Conservation (phyloP, 1,284 basidiomycete genomes). For the Cutaneotrichosporon sp. region DNA sequence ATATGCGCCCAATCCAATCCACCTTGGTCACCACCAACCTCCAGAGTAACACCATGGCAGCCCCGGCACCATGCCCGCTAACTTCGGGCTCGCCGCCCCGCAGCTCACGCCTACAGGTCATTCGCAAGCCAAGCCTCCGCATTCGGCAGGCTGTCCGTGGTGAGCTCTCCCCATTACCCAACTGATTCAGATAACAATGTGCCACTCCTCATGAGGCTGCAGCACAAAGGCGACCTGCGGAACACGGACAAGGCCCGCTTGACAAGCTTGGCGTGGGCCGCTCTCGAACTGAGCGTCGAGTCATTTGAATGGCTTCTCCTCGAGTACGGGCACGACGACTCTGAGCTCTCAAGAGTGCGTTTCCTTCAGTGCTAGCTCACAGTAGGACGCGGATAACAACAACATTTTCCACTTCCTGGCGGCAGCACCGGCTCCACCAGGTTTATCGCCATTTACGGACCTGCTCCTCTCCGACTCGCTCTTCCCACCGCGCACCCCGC, state of each 20-base stretch:
- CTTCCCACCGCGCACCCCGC: constrained; percentile 30
- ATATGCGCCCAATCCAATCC: background rate
- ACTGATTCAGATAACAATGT: constrained; percentile 75
- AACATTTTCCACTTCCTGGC: constrained; percentile 85
- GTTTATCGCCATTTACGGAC: constrained; percentile 31
- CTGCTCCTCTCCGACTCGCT: constrained; percentile 30
- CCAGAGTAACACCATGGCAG: background rate
- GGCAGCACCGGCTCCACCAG: constrained; percentile 61
- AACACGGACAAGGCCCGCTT: constrained; percentile 73
- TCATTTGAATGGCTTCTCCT: constrained; percentile 85
- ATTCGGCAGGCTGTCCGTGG: constrained; percentile 48
- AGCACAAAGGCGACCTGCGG: constrained; percentile 74
- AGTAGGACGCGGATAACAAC: constrained; percentile 80
- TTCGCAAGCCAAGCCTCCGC: constrained; percentile 37
- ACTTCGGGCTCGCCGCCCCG: constrained; percentile 1
- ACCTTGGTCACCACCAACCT: background rate
- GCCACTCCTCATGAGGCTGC: constrained; percentile 71
- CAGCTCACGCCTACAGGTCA: constrained; percentile 31
- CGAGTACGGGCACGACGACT: constrained; percentile 79
- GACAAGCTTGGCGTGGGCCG: constrained; percentile 85
- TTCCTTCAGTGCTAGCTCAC: constrained; percentile 2
- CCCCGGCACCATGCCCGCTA: constrained; percentile 9
- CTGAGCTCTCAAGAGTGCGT: constrained; percentile 79
- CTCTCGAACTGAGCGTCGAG: constrained; percentile 76
- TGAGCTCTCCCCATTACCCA: constrained; percentile 18